A percentile compares a stretch with the other conserved stretches of the same genome.
These are phyloP conservation scores for Moniliophthora roreri DNA, from an alignment of 1,284 basidiomycete species.

Conservation along the genomic window DNA sequence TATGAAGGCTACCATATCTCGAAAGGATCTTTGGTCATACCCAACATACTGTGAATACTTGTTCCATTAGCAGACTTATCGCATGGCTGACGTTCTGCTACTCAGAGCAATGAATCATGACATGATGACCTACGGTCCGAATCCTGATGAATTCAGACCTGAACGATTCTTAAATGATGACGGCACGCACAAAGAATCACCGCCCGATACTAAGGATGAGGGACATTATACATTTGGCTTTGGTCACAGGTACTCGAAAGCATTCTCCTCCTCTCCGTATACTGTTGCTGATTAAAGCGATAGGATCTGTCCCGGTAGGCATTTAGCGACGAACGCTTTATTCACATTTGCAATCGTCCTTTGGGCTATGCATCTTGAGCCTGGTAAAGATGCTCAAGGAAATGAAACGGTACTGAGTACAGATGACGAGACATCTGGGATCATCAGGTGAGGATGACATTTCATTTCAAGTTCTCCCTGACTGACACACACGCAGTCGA, in stretches of 20 bases:
- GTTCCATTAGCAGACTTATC: background rate
- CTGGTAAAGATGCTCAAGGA: too few species aligned
- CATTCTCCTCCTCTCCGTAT: too few species aligned
- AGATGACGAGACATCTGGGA: too few species aligned
- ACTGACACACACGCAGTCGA: too few species aligned
- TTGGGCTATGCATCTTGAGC: too few species aligned
- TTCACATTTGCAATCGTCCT: too few species aligned
- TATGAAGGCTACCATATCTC: conserved; percentile 11
- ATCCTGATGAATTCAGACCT: conserved; percentile 6
- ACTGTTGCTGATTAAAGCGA: too few species aligned
- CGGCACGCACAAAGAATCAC: background rate
- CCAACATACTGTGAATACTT: conserved; percentile 9
- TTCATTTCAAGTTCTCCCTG: too few species aligned
- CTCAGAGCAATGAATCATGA: conserved; percentile 4
- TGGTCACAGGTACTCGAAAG: background rate
- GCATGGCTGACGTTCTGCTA: background rate
- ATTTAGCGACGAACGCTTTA: too few species aligned
- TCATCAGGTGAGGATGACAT: too few species aligned
- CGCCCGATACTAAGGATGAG: conserved; percentile 1
- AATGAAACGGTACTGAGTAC: too few species aligned
- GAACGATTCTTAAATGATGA: conserved; percentile 6
- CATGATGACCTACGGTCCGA: conserved; percentile 2
- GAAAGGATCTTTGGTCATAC: conserved; percentile 1
- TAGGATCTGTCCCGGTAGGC: too few species aligned
- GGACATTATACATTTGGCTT: conserved; percentile 10